Conservation (phyloP, 2,329 filamentous ascomycete species). For the Botrytis pseudocinerea region DNA sequence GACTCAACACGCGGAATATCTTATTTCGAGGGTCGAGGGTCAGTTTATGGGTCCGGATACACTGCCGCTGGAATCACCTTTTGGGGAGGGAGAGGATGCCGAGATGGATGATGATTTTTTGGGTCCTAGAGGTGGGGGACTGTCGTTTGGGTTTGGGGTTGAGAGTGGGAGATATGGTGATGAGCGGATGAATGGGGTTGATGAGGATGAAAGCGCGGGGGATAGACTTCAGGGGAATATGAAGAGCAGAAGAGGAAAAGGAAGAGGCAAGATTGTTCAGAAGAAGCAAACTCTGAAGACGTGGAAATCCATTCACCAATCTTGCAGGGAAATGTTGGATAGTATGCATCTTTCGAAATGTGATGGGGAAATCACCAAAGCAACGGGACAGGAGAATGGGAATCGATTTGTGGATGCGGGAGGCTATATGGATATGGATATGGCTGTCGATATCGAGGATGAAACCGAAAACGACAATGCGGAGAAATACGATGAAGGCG, state of each 20-base stretch:
- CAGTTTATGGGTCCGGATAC: neutral
- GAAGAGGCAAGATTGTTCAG: neutral
- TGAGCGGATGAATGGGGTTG: neutral
- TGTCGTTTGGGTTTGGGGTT: neutral
- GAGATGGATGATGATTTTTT: no score
- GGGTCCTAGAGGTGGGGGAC: neutral
- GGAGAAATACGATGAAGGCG: fast-evolving
- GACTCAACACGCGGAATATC: neutral
- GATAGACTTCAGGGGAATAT: neutral
- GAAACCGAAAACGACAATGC: neutral
- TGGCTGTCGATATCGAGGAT: neutral
- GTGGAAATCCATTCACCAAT: neutral
- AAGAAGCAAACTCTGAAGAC: neutral
- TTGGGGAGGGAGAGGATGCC: neutral
- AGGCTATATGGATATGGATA: neutral
- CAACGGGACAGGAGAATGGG: neutral
- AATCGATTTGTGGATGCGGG: neutral
- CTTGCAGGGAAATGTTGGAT: neutral
- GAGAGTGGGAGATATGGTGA: neutral
- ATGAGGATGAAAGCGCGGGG: no score
- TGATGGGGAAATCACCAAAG: neutral
- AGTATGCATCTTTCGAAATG: neutral
- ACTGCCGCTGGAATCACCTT: neutral
- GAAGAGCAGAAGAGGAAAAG: neutral
- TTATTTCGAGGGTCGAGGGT: neutral